Evolutionary conservation across 352 stramenopile species (phyloP), one percentile per base, ranked within the genome.

Genomic region (Phytopythium kandeliae): DNA sequence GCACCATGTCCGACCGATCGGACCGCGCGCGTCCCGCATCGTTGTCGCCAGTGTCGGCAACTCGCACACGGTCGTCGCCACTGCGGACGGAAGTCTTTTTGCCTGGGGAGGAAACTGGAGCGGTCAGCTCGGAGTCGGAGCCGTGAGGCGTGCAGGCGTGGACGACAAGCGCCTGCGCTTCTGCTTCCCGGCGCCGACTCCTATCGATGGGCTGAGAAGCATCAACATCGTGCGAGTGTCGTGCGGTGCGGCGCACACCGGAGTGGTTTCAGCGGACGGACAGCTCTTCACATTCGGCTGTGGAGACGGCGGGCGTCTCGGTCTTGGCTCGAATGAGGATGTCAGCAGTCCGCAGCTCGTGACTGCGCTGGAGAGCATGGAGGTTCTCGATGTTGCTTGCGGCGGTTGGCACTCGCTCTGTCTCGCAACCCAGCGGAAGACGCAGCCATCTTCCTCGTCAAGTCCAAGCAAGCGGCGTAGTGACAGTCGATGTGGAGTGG

Each of bases 291-390:
- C 69, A 16, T 95, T 90, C 55, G 93, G 93, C 15, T 97, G 87
- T 54, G 78, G 88, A 15, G 91, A 98, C 54, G 92, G 90, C 22
- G 93, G 93, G 0, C 73, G 90, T 3, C 69, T 98, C 8, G 93
- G 93, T 17, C 67, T 97, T 4, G 88, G 89, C 7, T 63, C 21
- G 4, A 72, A 65, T 15, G 52, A 59, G 5, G 73, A 87, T 37
- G 48, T 66, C 13, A 58, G 68, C 3, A 65, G 74, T 19, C 79
- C 79, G 6, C 64, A 86, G 47, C 51, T 70, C 2, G 79, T 89
- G 19, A 58, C 30, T 16, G 49, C 73, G 36, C 58, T 91, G 2
- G 65, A 74, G 24, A 63, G 63, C 9, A 63, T 82, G n/a, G n/a
- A 76, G 8, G 77, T 89, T 0, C 12, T 83, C 30, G 75, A 86